These are phyloP conservation scores for Penicillium odoratum DNA, from an alignment of 495 filamentous ascomycete genomes.

Conservation along the genomic window DNA sequence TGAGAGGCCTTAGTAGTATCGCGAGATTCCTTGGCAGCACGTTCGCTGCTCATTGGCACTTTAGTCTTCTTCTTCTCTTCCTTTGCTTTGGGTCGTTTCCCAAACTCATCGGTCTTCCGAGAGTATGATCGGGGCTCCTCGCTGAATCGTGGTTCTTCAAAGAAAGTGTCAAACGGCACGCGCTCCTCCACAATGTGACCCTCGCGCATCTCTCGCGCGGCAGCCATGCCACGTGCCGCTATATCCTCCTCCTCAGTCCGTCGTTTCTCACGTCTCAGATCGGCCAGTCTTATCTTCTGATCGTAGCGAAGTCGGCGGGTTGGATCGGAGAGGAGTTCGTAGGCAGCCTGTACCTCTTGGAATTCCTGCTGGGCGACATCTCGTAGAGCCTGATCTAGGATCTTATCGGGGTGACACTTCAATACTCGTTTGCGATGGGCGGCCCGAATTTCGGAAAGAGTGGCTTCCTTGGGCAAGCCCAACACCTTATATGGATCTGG, in stretches of 20 bases:
- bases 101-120: slow-evolving; percentile 46
- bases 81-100: slow-evolving; percentile 35
- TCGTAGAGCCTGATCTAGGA: slow-evolving; percentile 71
- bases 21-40: slow-evolving; percentile 33
- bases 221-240: slow-evolving; percentile 22
- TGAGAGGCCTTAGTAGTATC: slow-evolving; percentile 33
- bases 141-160: slow-evolving; percentile 38
- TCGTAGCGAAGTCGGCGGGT: slow-evolving; percentile 72
- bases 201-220: slow-evolving; percentile 43
- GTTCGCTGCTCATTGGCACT: slow-evolving; percentile 25
- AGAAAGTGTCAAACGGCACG: slow-evolving; percentile 42
- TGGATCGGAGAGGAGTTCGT: slow-evolving; percentile 86
- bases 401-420: slow-evolving; percentile 94
- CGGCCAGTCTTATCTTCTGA: slow-evolving; percentile 63
- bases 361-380: slow-evolving; percentile 78
- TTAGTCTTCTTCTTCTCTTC: slow-evolving; percentile 44
- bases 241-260: slow-evolving; percentile 21
- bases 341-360: slow-evolving; percentile 89
- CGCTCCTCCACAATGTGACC: slow-evolving; percentile 49
- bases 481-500: slow-evolving; percentile 83
- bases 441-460: slow-evolving; percentile 69
- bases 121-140: slow-evolving; percentile 40
- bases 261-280: slow-evolving; percentile 50
- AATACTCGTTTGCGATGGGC: slow-evolving; percentile 91
- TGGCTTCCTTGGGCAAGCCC: slow-evolving; percentile 73